phyloP scores from a whole-genome alignment of 1,284 basidiomycete species.

The Naganishia cerealis region DNA sequence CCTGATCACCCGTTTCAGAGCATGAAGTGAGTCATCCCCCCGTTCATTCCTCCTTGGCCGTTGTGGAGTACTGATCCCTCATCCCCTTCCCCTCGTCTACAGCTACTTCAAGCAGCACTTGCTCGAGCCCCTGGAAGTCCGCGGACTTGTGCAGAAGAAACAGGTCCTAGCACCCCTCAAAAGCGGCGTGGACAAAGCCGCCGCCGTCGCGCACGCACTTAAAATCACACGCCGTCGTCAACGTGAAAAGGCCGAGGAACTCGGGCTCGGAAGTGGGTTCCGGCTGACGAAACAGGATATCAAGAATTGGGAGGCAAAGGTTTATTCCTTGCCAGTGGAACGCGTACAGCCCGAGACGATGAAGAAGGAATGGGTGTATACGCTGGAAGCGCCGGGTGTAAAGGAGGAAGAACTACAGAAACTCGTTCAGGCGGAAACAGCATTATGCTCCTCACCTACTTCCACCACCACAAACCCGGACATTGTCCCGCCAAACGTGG shows the following conservation, averaged over 20 bases:
- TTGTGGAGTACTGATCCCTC: neutral
- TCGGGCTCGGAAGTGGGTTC: constrained; percentile 23
- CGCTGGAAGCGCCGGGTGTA: constrained; percentile 6
- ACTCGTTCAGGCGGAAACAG: neutral
- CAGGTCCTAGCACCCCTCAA: constrained; percentile 7
- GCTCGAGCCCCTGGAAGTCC: constrained; percentile 25
- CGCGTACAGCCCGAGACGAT: constrained; percentile 19
- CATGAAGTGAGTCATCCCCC: constrained; percentile 29
- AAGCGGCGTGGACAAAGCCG: constrained; percentile 23
- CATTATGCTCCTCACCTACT: neutral
- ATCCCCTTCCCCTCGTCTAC: neutral
- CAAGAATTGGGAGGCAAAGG: constrained; percentile 29
- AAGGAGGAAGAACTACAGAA: constrained; percentile 15
- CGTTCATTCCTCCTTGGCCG: neutral
- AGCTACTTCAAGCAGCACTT: constrained; percentile 30
- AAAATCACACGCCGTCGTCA: constrained; percentile 31
- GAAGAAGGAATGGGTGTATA: constrained; percentile 31
- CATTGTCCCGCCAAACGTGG: constrained; percentile 6
- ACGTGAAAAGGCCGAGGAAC: constrained; percentile 27
- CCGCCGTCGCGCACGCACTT: constrained; percentile 27
- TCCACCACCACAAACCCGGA: neutral
- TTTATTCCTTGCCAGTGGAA: constrained; percentile 22
- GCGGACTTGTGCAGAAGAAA: constrained; percentile 21
- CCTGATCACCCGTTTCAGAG: constrained; percentile 35
- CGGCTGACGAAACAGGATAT: constrained; percentile 24